Evolutionary conservation across 2,329 filamentous ascomycete genomes (phyloP), one percentile per base, ranked within the genome.

Genomic region (Mycosphaerelloides madeirae): DNA sequence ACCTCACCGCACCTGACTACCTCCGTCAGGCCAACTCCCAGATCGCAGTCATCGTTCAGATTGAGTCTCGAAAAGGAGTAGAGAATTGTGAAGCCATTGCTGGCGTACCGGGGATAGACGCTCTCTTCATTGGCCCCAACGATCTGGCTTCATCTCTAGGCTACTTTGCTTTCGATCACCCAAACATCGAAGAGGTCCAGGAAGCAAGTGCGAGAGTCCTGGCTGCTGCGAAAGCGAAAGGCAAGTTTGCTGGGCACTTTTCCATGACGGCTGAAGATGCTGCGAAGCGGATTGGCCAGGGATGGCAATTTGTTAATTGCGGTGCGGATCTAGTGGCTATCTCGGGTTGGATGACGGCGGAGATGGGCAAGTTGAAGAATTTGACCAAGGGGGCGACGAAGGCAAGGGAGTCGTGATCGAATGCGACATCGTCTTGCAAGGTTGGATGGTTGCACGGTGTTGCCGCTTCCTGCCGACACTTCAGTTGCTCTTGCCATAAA

Each of bases 41-140:
- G 3, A 62, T 78, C 34, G 50, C 75, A 15, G 76, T 72, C 1
- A 72, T 77, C 19, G 59, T 70, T 1, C 69, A 72, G 47, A 71
- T 72, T 35, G 69, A 72, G 49, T 70, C 69, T 3, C 58, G 55
- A 3, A 64, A 62, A 8, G 69, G 66, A 0, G 50, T 71, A 1
- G 56, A 61, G 31, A 61, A 60, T 28, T 59, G 67, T 13, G 66
- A 70, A 28, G 70, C 69, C 42, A 78, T 77, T 45, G 73, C 73
- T n/a, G 67, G 68, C 16, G 64, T 76, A 2, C 66, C 68, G 4
- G 75, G 75, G 2, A 70, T 77, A 11, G 74, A 77, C 49, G 43
- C 41, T 3, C 33, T 78, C 4, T 68, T 78, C 22, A 69, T 77
- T 39, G 74, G 75, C 0, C 75, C 74, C 3, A 77, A 74, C 60